Evolutionary conservation across 2,329 filamentous ascomycete species (phyloP).

Genomic region (Penicillium sp.): DNA sequence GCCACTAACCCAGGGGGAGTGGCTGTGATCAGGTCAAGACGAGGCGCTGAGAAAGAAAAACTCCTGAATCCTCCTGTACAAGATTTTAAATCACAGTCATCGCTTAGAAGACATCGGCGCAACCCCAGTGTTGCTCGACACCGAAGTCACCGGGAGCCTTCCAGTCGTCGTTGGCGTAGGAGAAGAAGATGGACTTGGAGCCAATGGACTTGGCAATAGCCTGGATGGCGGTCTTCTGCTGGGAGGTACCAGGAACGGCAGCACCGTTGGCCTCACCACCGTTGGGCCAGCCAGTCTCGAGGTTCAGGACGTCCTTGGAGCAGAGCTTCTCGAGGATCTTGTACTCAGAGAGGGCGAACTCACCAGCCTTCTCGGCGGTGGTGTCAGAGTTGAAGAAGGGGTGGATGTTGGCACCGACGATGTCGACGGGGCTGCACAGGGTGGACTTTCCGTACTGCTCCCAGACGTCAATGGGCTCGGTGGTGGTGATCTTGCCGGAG

Average conservation of each 20-base stretch:
- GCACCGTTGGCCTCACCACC: slow-evolving; percentile 70
- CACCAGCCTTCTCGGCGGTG: slow-evolving; percentile 68
- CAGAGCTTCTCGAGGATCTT: slow-evolving; percentile 72
- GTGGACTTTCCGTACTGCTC: slow-evolving; percentile 56
- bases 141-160: slow-evolving; percentile 70
- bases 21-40: background rate
- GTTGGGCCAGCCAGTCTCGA: slow-evolving; percentile 91
- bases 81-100: slow-evolving; percentile 23
- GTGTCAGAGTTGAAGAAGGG: slow-evolving; percentile 86
- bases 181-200: slow-evolving; percentile 77
- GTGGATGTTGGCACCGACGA: slow-evolving; percentile 86
- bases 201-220: slow-evolving; percentile 71
- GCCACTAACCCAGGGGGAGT: background rate
- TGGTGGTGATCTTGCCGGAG: slow-evolving; percentile 76
- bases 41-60: slow-evolving; percentile 16
- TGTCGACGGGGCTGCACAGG: slow-evolving; percentile 76
- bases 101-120: slow-evolving; percentile 56
- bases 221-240: slow-evolving; percentile 75
- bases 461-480: slow-evolving; percentile 83
- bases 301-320: slow-evolving; percentile 74
- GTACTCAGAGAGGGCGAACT: slow-evolving; percentile 76
- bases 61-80: slow-evolving; percentile 32
- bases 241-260: slow-evolving; percentile 66
- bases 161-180: slow-evolving; percentile 78
- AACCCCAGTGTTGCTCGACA: slow-evolving; percentile 84